phyloP scores from a whole-genome alignment of 768 basidiomycete genomes.

The Panaeolus cyanescens region DNA sequence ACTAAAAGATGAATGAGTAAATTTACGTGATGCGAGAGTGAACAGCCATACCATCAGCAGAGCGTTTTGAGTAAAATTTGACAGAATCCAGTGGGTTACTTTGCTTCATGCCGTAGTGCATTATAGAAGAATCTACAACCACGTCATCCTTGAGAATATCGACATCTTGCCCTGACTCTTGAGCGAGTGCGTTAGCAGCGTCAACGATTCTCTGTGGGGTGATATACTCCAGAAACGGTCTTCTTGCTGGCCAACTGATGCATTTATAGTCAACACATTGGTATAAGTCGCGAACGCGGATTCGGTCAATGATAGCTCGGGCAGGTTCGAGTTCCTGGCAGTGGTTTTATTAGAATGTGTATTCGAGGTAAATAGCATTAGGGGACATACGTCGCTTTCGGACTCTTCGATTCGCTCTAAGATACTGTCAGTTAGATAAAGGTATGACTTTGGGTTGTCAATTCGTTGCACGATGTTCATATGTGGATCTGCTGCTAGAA shows the following conservation, averaged over 20 bases:
- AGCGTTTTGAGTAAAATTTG: slow-evolving; percentile 73
- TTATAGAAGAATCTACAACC: slow-evolving; percentile 59
- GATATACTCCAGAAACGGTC: slow-evolving; percentile 37
- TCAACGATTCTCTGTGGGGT: slow-evolving; percentile 46
- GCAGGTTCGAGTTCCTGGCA: slow-evolving; percentile 59
- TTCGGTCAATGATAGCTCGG: slow-evolving; percentile 61
- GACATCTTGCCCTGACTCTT: not conserved
- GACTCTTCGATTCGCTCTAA: slow-evolving; percentile 60
- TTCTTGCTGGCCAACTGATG: slow-evolving; percentile 40
- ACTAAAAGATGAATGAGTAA: slow-evolving; percentile 28
- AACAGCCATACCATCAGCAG: slow-evolving; percentile 50
- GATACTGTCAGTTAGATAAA: slow-evolving; percentile 72
- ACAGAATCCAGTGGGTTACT: slow-evolving; percentile 69
- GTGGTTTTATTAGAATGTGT: slow-evolving; percentile 1
- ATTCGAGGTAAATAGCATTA: not conserved
- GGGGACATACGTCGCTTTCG: slow-evolving; percentile 35
- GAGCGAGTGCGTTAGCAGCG: slow-evolving; percentile 30
- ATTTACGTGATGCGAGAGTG: not conserved
- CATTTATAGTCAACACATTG: slow-evolving; percentile 66
- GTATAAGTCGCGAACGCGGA: slow-evolving; percentile 68
- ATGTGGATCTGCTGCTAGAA: slow-evolving; percentile 64
- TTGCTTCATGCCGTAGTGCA: slow-evolving; percentile 80
- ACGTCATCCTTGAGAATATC: slow-evolving; percentile 48
- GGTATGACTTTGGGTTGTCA: slow-evolving; percentile 56
- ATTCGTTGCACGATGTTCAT: slow-evolving; percentile 62